Percentiles rank a stretch among this genome's conserved stretches.
phyloP scores from a whole-genome alignment of 345 rosid genomes.

The Jatropha curcas region DNA sequence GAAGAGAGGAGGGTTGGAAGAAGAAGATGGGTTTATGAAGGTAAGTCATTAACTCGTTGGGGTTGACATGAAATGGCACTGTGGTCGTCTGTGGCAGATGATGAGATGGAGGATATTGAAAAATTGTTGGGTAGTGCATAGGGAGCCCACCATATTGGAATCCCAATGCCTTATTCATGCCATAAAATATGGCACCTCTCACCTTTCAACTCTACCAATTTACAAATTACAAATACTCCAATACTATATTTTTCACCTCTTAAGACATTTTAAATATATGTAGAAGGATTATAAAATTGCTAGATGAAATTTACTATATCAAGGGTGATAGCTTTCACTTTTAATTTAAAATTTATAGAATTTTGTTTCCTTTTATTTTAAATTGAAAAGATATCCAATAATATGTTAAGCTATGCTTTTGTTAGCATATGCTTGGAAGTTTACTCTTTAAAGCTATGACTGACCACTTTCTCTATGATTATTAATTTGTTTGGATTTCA shows the following conservation, averaged over 20 bases:
- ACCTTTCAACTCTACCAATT: neutral
- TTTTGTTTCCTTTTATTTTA: too few species aligned
- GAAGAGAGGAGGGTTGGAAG: neutral
- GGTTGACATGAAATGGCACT: neutral
- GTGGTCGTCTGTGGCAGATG: neutral
- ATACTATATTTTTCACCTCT: neutral
- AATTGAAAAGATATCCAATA: too few species aligned
- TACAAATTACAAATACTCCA: neutral
- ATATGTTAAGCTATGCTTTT: too few species aligned
- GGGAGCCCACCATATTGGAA: slow-evolving; percentile 40
- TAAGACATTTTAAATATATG: too few species aligned
- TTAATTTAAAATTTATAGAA: too few species aligned
- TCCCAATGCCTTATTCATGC: slow-evolving; percentile 26
- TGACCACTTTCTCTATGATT: too few species aligned
- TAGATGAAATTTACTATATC: too few species aligned
- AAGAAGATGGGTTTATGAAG: neutral
- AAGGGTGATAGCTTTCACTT: too few species aligned
- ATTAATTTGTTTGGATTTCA: too few species aligned
- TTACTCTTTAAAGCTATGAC: too few species aligned
- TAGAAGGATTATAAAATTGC: too few species aligned
- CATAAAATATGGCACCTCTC: neutral
- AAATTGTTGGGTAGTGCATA: neutral
- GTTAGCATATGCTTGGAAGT: too few species aligned
- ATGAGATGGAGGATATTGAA: neutral
- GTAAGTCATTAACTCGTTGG: neutral